Evolutionary conservation across 139 green algal species (phyloP).

Genomic region (Ettlia oleoabundans): DNA sequence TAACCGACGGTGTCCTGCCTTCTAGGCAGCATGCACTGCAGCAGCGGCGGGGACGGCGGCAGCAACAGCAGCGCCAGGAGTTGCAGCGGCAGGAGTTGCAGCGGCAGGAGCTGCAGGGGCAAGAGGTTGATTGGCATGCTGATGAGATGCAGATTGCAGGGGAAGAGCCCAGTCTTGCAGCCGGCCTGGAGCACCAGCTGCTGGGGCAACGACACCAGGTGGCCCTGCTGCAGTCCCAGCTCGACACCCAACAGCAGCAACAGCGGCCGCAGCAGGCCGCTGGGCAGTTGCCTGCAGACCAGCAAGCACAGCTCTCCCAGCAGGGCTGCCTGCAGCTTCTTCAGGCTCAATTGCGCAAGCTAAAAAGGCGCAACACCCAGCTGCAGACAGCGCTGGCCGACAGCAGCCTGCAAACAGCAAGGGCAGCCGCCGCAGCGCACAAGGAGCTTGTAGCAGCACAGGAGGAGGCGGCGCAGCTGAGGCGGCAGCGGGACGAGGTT

Average conservation of each 20-base stretch:
- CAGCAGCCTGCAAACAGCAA: slow-evolving; percentile 18
- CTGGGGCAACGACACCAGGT: slow-evolving; percentile 12
- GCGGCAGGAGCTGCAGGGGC: no score
- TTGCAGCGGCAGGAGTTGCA: no score
- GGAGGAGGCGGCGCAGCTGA: neutral
- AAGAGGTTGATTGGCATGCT: no score
- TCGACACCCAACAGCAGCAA: neutral
- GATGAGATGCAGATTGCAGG: no score
- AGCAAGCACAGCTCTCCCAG: no score
- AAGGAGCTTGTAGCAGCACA: neutral
- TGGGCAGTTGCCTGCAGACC: neutral
- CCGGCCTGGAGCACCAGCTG: slow-evolving; percentile 12
- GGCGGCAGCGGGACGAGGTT: neutral
- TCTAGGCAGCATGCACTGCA: neutral
- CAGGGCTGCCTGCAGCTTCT: neutral
- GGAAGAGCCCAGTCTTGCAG: neutral
- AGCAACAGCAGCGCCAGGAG: neutral
- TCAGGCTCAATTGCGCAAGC: slow-evolving; percentile 16
- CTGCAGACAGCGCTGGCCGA: slow-evolving; percentile 33
- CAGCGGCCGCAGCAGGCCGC: neutral
- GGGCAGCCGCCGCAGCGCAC: neutral
- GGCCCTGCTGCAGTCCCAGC: slow-evolving; percentile 11
- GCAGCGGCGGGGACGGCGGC: no score
- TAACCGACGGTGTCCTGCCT: neutral
- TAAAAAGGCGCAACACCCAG: slow-evolving; percentile 24